Conservation (phyloP, 306 rosid genomes). For the Inga oerstediana region DNA sequence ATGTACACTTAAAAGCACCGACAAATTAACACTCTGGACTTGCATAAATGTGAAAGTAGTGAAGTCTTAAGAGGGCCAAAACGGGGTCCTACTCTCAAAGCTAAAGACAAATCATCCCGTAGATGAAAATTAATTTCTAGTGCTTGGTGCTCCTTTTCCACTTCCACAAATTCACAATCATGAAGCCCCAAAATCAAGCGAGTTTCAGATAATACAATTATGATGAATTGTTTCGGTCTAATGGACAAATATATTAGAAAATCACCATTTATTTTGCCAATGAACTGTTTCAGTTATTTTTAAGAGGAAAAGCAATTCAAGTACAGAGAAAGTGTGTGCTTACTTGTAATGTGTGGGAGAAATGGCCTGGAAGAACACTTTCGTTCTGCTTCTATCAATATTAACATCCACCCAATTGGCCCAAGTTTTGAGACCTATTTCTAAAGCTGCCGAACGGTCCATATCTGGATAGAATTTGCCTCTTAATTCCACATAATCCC, state of each 20-base stretch:
- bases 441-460: conserved; percentile 92
- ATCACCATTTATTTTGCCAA: neutral
- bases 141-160: conserved; percentile 33
- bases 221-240: neutral
- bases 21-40: neutral
- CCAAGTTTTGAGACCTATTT: conserved; percentile 85
- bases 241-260: neutral
- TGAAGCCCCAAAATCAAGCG: neutral
- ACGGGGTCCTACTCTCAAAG: conserved; percentile 7
- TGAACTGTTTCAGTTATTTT: neutral
- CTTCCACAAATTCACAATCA: neutral
- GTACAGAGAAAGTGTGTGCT: conserved; percentile 41
- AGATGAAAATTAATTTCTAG: conserved; percentile 31
- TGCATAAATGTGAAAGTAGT: neutral
- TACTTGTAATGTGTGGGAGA: conserved; percentile 91
- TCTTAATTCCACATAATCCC: conserved; percentile 90
- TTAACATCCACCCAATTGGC: conserved; percentile 85
- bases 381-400: conserved; percentile 65
- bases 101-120: conserved; percentile 13
- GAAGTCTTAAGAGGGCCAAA: neutral
- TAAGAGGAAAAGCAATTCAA: conserved; percentile 26
- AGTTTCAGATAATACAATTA: conserved; percentile 32
- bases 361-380: conserved; percentile 76
- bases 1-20: neutral
- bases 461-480: conserved; percentile 75